A percentile compares a stretch with the other conserved stretches of the same genome.
These are phyloP conservation scores for Rubroshorea leprosula DNA, from an alignment of 345 rosid genomes.

Conservation along the genomic window DNA sequence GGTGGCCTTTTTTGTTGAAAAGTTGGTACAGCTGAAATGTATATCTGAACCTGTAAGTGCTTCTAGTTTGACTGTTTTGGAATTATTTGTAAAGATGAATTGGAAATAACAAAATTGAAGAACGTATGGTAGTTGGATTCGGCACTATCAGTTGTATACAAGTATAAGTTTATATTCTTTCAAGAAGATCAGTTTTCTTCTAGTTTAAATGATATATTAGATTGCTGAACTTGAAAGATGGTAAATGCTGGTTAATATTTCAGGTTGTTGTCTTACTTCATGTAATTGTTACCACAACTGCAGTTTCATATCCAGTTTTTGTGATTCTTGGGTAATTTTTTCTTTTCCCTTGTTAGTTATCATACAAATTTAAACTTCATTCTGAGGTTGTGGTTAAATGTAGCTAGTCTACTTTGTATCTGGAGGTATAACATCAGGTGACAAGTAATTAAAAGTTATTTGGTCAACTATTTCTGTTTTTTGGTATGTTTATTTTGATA, in stretches of 20 bases:
- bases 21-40: conserved; percentile 49
- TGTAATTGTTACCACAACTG: conserved; percentile 53
- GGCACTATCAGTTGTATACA: not conserved
- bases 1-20: conserved; percentile 74
- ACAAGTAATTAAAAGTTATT: not conserved
- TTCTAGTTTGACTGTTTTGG: not conserved
- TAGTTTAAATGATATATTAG: not conserved
- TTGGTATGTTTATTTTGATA: not conserved
- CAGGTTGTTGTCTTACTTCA: conserved; percentile 67
- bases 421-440: not conserved
- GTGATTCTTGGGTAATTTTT: conserved; percentile 74
- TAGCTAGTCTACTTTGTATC: not conserved
- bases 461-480: not conserved
- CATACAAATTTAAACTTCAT: not conserved
- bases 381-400: conserved; percentile 2
- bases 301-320: conserved; percentile 68
- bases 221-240: not conserved
- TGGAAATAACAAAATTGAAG: not conserved
- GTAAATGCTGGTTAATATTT: conserved; percentile 17
- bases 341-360: not conserved
- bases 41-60: conserved; percentile 63
- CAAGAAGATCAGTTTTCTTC: not conserved
- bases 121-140: not conserved
- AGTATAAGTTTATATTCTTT: not conserved
- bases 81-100: not conserved